Conservation (phyloP, 495 filamentous ascomycete genomes). For the Friedmanniomyces endolithicus region DNA sequence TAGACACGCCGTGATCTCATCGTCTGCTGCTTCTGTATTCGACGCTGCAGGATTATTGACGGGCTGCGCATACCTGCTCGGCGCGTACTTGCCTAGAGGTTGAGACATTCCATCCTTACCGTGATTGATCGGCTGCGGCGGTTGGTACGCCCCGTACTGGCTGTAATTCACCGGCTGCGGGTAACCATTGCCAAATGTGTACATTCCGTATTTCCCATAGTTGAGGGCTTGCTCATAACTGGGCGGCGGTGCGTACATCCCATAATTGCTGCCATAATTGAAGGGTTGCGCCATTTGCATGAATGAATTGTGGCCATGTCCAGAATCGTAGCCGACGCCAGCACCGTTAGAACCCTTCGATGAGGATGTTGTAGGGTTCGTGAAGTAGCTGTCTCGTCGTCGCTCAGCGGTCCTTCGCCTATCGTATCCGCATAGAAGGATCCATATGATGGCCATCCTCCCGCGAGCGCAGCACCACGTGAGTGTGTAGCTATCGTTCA, state of each 20-base stretch:
- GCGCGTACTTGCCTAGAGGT: neutral
- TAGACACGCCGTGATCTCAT: neutral
- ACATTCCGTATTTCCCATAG: too few species aligned
- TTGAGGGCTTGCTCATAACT: too few species aligned
- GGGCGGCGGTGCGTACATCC: too few species aligned
- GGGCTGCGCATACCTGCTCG: neutral
- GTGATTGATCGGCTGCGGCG: neutral
- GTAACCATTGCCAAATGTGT: too few species aligned
- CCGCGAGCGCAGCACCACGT: slow-evolving; percentile 23
- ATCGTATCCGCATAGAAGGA: slow-evolving; percentile 20
- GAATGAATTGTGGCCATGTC: neutral
- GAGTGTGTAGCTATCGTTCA: neutral
- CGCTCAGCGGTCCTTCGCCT: neutral
- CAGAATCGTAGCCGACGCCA: neutral
- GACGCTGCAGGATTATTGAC: neutral
- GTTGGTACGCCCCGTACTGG: too few species aligned
- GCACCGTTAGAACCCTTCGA: neutral
- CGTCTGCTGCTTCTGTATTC: neutral
- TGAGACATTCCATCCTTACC: neutral
- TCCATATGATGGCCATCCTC: slow-evolving; percentile 21
- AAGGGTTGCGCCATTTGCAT: neutral
- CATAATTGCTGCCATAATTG: too few species aligned
- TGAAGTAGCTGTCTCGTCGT: neutral
- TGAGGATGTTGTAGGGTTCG: neutral
- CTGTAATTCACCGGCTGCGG: too few species aligned